These are phyloP conservation scores for Pinus albicaulis DNA, from an alignment of 75 land plant species.

Conservation along the genomic window DNA sequence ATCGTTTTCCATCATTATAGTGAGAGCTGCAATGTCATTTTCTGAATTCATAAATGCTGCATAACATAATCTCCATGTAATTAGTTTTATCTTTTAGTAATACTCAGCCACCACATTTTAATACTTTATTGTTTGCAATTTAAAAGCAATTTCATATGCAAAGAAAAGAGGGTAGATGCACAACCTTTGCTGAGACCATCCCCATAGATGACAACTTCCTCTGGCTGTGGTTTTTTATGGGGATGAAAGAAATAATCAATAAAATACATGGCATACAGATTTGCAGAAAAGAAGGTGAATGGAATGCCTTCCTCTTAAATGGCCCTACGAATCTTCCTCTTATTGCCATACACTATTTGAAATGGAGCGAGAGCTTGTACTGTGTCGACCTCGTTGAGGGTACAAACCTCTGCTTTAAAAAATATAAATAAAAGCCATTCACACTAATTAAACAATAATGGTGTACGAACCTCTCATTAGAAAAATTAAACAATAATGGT, in stretches of 20 bases:
- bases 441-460: no score
- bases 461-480: no score
- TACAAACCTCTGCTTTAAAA: slow-evolving; percentile 53
- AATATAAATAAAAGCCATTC: no score
- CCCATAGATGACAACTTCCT: slow-evolving; percentile 27
- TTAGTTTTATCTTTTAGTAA: neutral
- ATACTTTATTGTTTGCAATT: neutral
- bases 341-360: slow-evolving; percentile 15
- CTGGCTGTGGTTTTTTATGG: slow-evolving; percentile 4
- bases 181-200: slow-evolving; percentile 36
- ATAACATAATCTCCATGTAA: neutral
- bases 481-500: no score
- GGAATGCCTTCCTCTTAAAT: slow-evolving; percentile 37
- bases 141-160: neutral
- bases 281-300: slow-evolving; percentile 27
- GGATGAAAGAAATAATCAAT: slow-evolving; percentile 20
- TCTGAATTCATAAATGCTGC: slow-evolving; percentile 35
- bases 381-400: slow-evolving; percentile 43
- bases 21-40: slow-evolving; percentile 39
- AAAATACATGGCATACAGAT: no score
- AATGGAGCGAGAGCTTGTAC: slow-evolving; percentile 20
- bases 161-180: neutral
- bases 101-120: neutral
- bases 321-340: slow-evolving; percentile 26
- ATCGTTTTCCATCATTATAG: slow-evolving; percentile 31